phyloP scores from a whole-genome alignment of 1,284 basidiomycete genomes.

The Tylopilus sp. region DNA sequence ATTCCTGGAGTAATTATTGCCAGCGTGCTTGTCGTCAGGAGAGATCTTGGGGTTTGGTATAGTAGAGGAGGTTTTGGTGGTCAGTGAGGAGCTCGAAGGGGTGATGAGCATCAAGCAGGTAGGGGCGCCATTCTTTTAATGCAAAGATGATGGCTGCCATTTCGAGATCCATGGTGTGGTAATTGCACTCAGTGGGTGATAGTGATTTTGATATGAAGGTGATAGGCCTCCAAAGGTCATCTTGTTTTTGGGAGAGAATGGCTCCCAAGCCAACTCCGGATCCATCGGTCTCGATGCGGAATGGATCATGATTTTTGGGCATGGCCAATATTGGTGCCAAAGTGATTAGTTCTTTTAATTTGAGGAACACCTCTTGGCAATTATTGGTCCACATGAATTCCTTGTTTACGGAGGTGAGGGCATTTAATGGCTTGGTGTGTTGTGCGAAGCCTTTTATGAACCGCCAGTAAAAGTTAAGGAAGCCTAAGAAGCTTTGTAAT shows the following conservation, averaged over 20 bases:
- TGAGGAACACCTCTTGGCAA: neutral
- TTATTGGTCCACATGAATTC: neutral
- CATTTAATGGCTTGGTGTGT: neutral
- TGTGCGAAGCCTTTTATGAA: neutral
- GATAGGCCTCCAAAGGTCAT: neutral
- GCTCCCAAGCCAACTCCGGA: neutral
- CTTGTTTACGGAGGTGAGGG: neutral
- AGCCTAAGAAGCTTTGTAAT: neutral
- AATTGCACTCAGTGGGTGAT: neutral
- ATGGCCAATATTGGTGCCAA: neutral
- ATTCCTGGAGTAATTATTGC: neutral
- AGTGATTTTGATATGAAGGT: neutral
- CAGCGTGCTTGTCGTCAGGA: neutral
- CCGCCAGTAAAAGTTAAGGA: neutral
- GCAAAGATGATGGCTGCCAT: neutral
- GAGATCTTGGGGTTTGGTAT: neutral
- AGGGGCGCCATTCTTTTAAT: neutral
- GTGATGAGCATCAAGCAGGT: neutral
- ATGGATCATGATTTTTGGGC: neutral
- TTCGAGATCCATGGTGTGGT: neutral
- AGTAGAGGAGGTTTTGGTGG: neutral
- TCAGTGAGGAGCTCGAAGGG: neutral
- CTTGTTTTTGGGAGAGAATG: constrained; percentile 1
- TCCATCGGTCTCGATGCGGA: neutral
- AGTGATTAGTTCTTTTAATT: neutral